Conservation (phyloP, 1,284 basidiomycete genomes). For the Marasmius tenuissimus region DNA sequence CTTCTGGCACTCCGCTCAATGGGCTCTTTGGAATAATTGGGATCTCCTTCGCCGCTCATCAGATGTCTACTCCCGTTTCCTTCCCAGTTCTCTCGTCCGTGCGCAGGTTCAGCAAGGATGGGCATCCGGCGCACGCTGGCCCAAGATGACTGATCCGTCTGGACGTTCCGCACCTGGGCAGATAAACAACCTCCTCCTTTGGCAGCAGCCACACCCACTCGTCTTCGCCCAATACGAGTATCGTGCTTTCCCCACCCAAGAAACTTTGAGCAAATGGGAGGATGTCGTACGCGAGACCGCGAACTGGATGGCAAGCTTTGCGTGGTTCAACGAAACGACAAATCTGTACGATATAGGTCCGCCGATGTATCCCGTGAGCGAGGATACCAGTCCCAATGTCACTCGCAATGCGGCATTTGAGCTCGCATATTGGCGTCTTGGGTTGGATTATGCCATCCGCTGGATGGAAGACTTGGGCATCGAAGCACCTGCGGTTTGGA, state of each 20-base stretch:
- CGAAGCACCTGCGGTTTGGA: conserved; percentile 42
- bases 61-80: conserved; percentile 47
- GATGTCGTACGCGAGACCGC: conserved; percentile 51
- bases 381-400: conserved; percentile 55
- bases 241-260: conserved; percentile 38
- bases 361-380: conserved; percentile 56
- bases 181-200: conserved; percentile 63
- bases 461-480: conserved; percentile 48
- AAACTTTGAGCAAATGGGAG: conserved; percentile 49
- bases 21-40: conserved; percentile 63
- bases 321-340: conserved; percentile 48
- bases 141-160: conserved; percentile 63
- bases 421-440: conserved; percentile 58
- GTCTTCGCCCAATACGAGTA: conserved; percentile 61
- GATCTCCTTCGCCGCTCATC: conserved; percentile 47
- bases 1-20: conserved; percentile 61
- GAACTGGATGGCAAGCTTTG: conserved; percentile 60
- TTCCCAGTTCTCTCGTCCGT: conserved; percentile 43
- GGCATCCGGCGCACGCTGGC: conserved; percentile 55
- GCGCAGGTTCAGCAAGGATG: conserved; percentile 53
- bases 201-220: conserved; percentile 61
- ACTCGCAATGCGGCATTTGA: conserved; percentile 59
- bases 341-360: conserved; percentile 55
- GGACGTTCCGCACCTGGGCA: conserved; percentile 58
- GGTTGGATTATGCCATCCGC: conserved; percentile 43